Percentiles rank a stretch among this genome's conserved stretches.
These are phyloP conservation scores for Salix dunnii DNA, from an alignment of 345 rosid species.

Conservation along the genomic window DNA sequence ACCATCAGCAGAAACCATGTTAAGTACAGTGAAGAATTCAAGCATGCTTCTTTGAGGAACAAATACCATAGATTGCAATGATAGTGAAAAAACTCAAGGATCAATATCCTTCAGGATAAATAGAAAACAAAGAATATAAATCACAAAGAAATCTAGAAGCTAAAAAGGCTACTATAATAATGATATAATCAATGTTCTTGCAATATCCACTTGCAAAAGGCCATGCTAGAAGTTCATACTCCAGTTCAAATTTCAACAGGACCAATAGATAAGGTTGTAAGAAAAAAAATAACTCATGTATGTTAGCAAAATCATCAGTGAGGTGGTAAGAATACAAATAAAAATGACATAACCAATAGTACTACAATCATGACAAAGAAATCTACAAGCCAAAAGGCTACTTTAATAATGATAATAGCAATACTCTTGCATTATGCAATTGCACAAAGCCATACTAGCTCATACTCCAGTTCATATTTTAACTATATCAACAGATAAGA, in stretches of 20 bases:
- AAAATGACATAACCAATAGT: neutral
- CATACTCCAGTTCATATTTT: neutral
- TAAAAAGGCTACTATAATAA: neutral
- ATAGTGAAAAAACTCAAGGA: neutral
- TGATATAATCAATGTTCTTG: neutral
- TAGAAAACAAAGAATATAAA: neutral
- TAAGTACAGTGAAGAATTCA: neutral
- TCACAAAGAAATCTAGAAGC: neutral
- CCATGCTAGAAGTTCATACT: neutral
- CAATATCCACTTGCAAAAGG: neutral
- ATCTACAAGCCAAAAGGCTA: neutral
- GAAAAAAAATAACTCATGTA: neutral
- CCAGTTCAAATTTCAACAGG: neutral
- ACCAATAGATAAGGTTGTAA: neutral
- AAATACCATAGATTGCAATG: neutral
- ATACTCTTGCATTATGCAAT: neutral
- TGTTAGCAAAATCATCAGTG: neutral
- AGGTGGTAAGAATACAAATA: neutral
- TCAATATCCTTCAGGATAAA: neutral
- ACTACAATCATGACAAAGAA: neutral
- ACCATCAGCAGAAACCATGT: constrained; percentile 14
- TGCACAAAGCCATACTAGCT: neutral
- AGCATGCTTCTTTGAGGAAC: neutral
- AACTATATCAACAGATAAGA: neutral
- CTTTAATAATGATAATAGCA: no score